Base-by-base conservation (phyloP, 2,329 filamentous ascomycete genomes). In the Teratosphaeria nubilosa region DNA sequence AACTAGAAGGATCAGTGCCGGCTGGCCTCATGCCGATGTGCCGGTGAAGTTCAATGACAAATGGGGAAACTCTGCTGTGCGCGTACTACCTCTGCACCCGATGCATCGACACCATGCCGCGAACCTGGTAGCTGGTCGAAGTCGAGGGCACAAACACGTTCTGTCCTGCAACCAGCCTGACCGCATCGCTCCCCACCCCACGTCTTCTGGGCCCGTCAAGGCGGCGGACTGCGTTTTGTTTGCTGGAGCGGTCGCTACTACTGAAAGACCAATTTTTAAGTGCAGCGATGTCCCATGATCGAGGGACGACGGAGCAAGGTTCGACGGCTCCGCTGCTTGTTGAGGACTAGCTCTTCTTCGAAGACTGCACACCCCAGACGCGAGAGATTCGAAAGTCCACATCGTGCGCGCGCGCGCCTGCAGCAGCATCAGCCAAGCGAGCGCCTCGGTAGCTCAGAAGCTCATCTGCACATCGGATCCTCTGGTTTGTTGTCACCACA, bases 371-470 rank as follows among this genome's bases (percentile, higher is more conserved):
- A n/a, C n/a, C 41, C 20, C 41, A 14, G 41, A 48, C n/a, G 41
- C 16, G 41, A 48, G 41, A 27, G 6, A 48, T 48, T 48, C 41
- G 41, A 48, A 16, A 48, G 41, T n/a, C 41, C 41, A 48, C 41
- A 24, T 22, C n/a, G 20, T 10, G 20, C 41, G 41, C 20, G 10
- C 41, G n/a, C n/a, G 41, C 16, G 9, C 41, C 13, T 16, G 10
- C 27, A n/a, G n/a, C 16, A 22, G n/a, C 20, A 20, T 48, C 41
- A 48, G 41, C 41, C 41, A 48, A 48, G 41, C 41, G 41, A 24
- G 37, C 56, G 51, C 56, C 56, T 57, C 56, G 51, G 56, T 57
- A 57, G 51, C 56, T 57, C 56, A 57, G 51, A 25, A 31, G 20
- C 20, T 7, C 24, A 52, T 53, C n/a, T 53, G 41, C n/a, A 48